Base-by-base conservation (phyloP, 2,329 filamentous ascomycete species). In the Aspergillus sergii region DNA sequence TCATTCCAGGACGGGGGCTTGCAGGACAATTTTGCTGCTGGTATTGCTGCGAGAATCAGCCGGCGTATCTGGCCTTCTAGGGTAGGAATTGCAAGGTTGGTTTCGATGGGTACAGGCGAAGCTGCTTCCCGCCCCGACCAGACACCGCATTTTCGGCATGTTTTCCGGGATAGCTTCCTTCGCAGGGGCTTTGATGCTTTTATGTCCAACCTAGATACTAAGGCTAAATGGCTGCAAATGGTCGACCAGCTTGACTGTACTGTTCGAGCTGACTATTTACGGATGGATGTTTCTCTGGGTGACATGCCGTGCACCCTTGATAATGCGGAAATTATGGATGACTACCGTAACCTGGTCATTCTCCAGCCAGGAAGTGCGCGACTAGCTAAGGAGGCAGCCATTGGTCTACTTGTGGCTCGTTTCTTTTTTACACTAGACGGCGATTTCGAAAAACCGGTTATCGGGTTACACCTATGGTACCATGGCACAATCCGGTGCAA, bases 121-220 rank as follows among this genome's bases (percentile, higher is more conserved):
- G 39, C 43, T 4, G 12, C 60, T 26, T 7, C 36, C 19, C 39
- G 32, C 3, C 39, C 30, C 30, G 26, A 65, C 16, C 48, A 58
- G 10, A 68, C 66, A 12, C 66, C 59, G 2, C 39, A 68, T 57
- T 72, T 72, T 51, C 65, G 65, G 16, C 59, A 72, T 32, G 50
- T 72, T 30, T 69, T 70, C 39, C 58, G 59, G 8, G 64, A 72
- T 23, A 54, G 70, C 57, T 72, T 72, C 32, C 8, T 72, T 19
- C 62, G 59, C 3, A 46, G 64, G 16, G 64, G 65, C 4, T 72
- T 68, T 59, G 59, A 70, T 28, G 59, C 62, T 14, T 70, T 57
- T 60, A 72, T 72, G 59, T 70, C 66, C 4, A 66, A 64, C 2
- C 64, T 72, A 39, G 67, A 69, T n/a, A 64, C 53, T 19, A 64